Evolutionary conservation across 1,284 basidiomycete genomes (phyloP).

Genomic region (Stereum hirsutum): DNA sequence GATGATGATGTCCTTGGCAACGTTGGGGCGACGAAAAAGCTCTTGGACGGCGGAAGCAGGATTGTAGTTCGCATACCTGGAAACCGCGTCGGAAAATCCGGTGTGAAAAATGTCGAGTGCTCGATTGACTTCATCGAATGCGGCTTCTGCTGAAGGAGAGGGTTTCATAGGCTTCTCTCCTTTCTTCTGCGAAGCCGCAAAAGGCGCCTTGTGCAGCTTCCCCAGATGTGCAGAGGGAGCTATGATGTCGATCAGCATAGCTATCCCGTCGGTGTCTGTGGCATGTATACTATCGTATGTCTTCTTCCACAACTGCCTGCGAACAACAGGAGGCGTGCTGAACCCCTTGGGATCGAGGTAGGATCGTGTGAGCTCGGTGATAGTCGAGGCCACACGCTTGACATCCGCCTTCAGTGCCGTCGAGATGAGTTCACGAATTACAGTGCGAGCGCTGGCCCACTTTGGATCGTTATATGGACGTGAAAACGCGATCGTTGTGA

Average conservation of each 20-base stretch:
- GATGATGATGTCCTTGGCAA: slow-evolving; percentile 48
- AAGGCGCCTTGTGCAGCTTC: slow-evolving; percentile 45
- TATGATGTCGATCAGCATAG: slow-evolving; percentile 45
- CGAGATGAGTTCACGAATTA: slow-evolving; percentile 37
- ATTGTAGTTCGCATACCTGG: slow-evolving; percentile 52
- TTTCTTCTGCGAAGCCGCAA: slow-evolving; percentile 24
- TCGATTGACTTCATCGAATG: slow-evolving; percentile 47
- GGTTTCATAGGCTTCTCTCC: slow-evolving; percentile 17
- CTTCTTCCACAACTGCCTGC: slow-evolving; percentile 59
- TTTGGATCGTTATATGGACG: slow-evolving; percentile 29
- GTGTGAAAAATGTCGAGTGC: slow-evolving; percentile 45
- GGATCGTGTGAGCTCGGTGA: slow-evolving; percentile 29
- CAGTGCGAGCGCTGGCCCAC: slow-evolving; percentile 42
- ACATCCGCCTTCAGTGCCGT: slow-evolving; percentile 35
- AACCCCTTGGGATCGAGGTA: slow-evolving; percentile 21
- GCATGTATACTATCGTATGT: slow-evolving; percentile 52
- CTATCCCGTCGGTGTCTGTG: slow-evolving; percentile 48
- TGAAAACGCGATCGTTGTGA: slow-evolving; percentile 56
- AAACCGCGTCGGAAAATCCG: slow-evolving; percentile 55
- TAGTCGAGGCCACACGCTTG: slow-evolving; percentile 26
- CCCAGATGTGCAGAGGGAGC: slow-evolving; percentile 62
- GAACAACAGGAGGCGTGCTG: slow-evolving; percentile 27
- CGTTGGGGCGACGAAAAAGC: slow-evolving; percentile 40
- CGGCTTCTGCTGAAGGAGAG: slow-evolving; percentile 11
- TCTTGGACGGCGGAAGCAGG: slow-evolving; percentile 37